A percentile compares a stretch with the other conserved stretches of the same genome.
phyloP scores from a whole-genome alignment of 129 eudicot species.

The Logfia minima region DNA sequence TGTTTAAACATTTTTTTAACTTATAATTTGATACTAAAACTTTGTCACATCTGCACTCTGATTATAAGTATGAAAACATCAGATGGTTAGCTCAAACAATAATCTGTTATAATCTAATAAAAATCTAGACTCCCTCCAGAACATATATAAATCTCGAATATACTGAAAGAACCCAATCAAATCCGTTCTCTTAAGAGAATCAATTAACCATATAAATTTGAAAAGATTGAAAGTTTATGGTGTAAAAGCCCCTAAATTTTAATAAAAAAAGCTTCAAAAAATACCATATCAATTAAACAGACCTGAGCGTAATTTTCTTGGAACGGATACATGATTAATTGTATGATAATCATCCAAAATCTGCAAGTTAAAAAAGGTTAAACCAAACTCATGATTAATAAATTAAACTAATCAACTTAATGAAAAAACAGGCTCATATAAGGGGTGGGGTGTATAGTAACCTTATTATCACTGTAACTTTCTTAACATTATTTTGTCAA shows the following conservation, averaged over 20 bases:
- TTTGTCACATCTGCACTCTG: not conserved
- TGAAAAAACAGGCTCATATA: constrained; percentile 2
- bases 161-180: constrained; percentile 2
- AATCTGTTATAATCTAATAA: not conserved
- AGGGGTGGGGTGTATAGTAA: constrained; percentile 1
- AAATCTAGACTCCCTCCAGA: not conserved
- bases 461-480: not conserved
- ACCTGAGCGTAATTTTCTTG: constrained; percentile 78
- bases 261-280: not conserved
- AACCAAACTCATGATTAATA: not conserved
- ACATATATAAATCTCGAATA: not conserved
- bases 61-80: not conserved
- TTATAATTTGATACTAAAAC: not conserved
- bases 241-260: not conserved
- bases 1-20: not conserved
- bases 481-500: not conserved
- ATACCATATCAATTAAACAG: constrained; percentile 13
- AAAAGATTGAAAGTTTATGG: not conserved
- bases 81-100: not conserved
- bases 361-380: constrained; percentile 38
- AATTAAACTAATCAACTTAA: not conserved
- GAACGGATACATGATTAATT: constrained; percentile 52
- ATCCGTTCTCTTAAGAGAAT: not conserved
- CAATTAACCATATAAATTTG: not conserved
- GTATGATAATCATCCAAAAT: constrained; percentile 39